phyloP scores from a whole-genome alignment of 208 protist species.

The Leishmania amazonensis region DNA sequence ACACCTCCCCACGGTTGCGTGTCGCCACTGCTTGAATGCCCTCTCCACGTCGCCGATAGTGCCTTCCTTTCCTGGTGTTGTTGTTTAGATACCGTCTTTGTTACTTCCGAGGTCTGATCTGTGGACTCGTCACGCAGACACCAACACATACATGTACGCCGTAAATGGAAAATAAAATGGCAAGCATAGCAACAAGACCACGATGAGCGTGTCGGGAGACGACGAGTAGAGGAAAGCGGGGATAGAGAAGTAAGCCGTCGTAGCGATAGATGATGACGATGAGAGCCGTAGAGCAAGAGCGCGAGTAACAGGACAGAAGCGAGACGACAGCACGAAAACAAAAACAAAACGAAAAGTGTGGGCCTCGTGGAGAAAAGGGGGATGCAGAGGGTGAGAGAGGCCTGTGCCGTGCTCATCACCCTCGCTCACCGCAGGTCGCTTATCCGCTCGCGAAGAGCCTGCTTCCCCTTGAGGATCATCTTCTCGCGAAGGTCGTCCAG shows the following conservation, averaged over 20 bases:
- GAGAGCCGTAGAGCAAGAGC: not conserved
- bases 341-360: not conserved
- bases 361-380: not conserved
- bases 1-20: not conserved
- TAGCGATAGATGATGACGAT: not conserved
- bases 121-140: not conserved
- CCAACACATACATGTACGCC: not conserved
- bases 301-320: constrained; percentile 2
- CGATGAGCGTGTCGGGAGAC: not conserved
- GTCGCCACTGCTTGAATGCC: too few relatives aligned
- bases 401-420: not conserved
- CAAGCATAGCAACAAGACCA: not conserved
- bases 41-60: too few relatives aligned
- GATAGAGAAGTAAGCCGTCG: not conserved
- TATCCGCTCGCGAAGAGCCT: constrained; percentile 50
- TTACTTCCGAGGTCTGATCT: not conserved
- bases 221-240: not conserved
- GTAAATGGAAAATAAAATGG: not conserved
- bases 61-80: too few relatives aligned
- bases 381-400: not conserved
- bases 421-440: constrained; percentile 54
- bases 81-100: not conserved
- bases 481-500: constrained; percentile 66
- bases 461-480: constrained; percentile 77
- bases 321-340: not conserved